Conservation (phyloP, 192 early-diverging fungal species). For the Pilaira anomala region DNA sequence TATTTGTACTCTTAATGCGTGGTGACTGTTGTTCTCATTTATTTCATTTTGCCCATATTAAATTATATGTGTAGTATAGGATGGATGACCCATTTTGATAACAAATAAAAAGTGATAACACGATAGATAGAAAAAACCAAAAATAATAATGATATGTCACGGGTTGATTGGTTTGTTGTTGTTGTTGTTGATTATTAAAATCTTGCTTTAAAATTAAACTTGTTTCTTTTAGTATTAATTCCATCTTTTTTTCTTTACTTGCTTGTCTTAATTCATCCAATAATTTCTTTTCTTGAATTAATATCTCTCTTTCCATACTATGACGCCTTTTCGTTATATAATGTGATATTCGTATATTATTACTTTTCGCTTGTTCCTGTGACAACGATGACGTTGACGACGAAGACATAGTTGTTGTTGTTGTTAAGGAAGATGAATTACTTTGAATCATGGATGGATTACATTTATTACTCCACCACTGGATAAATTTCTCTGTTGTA, state of each 20-base stretch:
- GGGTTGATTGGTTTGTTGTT: too few species aligned
- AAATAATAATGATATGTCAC: too few species aligned
- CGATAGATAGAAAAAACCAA: too few species aligned
- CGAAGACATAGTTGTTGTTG: not conserved
- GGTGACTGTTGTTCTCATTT: too few species aligned
- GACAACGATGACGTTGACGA: constrained; percentile 10
- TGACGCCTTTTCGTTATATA: constrained; percentile 27
- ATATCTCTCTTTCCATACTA: constrained; percentile 28
- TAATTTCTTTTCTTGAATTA: constrained; percentile 15
- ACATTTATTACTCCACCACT: constrained; percentile 1
- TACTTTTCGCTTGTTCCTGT: constrained; percentile 1
- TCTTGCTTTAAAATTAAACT: constrained; percentile 2
- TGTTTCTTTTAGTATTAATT: constrained; percentile 13
- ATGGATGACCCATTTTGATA: too few species aligned
- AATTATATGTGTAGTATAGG: too few species aligned
- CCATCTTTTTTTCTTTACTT: constrained; percentile 7
- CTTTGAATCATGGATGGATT: not conserved
- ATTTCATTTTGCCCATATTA: too few species aligned
- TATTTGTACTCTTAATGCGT: not conserved
- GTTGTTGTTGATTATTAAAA: not conserved
- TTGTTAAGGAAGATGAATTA: not conserved
- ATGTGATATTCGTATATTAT: constrained; percentile 14
- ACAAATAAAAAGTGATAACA: too few species aligned
- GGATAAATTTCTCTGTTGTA: not conserved
- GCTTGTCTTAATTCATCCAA: constrained; percentile 5